phyloP scores from a whole-genome alignment of 371 early-diverging fungal species.

The Mortierella sp. region DNA sequence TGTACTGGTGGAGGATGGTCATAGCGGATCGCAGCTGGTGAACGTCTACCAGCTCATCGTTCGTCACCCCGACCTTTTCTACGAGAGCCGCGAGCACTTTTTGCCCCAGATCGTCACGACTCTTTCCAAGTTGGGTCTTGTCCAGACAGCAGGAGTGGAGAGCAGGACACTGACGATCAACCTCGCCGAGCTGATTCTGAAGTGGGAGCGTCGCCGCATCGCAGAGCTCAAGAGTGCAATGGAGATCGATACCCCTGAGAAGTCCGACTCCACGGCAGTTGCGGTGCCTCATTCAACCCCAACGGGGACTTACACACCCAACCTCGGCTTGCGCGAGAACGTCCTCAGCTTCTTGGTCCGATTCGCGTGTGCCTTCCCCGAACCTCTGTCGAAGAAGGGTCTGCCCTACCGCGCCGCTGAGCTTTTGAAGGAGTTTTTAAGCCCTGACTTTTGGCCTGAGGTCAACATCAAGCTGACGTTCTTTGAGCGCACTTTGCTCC shows the following conservation, averaged over 20 bases:
- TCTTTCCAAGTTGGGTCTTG: conserved; percentile 87
- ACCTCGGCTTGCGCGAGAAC: conserved; percentile 73
- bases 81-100: conserved; percentile 89
- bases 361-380: conserved; percentile 75
- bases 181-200: conserved; percentile 88
- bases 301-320: conserved; percentile 62
- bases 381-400: conserved; percentile 65
- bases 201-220: conserved; percentile 86
- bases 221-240: conserved; percentile 50
- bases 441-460: conserved; percentile 63
- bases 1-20: conserved; percentile 92
- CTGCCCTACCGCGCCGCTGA: conserved; percentile 74
- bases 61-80: conserved; percentile 91
- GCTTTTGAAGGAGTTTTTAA: conserved; percentile 72
- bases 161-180: conserved; percentile 90
- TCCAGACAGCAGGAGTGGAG: conserved; percentile 89
- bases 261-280: conserved; percentile 17
- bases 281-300: conserved; percentile 8
- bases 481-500: conserved; percentile 56
- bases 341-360: conserved; percentile 79
- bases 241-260: conserved; percentile 50
- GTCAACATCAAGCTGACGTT: conserved; percentile 57
- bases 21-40: conserved; percentile 88
- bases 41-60: conserved; percentile 93
- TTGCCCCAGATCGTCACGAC: conserved; percentile 89